phyloP scores from a whole-genome alignment of 108 stramenopile species.

The Cyclostephanos tholiformis region DNA sequence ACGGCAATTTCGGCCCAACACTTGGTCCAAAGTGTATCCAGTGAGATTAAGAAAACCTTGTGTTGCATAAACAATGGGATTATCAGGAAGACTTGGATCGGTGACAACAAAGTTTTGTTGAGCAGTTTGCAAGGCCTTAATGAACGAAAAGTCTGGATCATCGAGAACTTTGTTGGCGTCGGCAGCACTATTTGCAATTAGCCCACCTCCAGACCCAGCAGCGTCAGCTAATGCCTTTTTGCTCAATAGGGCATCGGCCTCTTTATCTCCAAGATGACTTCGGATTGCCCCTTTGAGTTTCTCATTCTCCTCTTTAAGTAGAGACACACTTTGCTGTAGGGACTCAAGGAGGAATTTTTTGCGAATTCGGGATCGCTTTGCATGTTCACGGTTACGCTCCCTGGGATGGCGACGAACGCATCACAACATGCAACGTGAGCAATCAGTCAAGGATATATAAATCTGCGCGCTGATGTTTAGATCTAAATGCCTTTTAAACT shows the following conservation, averaged over 20 bases:
- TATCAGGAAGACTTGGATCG: conserved; percentile 94
- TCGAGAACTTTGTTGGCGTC: conserved; percentile 93
- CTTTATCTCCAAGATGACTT: conserved; percentile 67
- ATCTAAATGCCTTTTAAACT: conserved; percentile 9
- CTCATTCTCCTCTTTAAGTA: conserved; percentile 87
- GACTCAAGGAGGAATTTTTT: conserved; percentile 97
- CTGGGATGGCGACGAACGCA: conserved; percentile 31
- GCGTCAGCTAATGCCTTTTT: conserved; percentile 49
- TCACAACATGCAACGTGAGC: neutral
- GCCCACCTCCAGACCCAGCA: conserved; percentile 57
- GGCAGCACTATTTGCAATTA: conserved; percentile 64
- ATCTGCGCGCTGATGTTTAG: neutral
- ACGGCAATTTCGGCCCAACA: conserved; percentile 95
- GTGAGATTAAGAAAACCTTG: conserved; percentile 93
- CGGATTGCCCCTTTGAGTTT: conserved; percentile 77
- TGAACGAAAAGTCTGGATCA: conserved; percentile 96
- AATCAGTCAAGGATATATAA: neutral
- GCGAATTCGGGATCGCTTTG: conserved; percentile 90
- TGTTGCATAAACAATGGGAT: conserved; percentile 93
- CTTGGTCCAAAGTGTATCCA: conserved; percentile 91
- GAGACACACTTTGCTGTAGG: conserved; percentile 83
- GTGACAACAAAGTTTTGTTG: conserved; percentile 98
- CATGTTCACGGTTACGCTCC: conserved; percentile 94
- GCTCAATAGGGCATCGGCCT: conserved; percentile 63
- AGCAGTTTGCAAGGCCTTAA: conserved; percentile 95